Percentiles rank a stretch among this genome's conserved stretches.
phyloP scores from a whole-genome alignment of 1,139 yeast species.

The Casaregolazyma lundiana region DNA sequence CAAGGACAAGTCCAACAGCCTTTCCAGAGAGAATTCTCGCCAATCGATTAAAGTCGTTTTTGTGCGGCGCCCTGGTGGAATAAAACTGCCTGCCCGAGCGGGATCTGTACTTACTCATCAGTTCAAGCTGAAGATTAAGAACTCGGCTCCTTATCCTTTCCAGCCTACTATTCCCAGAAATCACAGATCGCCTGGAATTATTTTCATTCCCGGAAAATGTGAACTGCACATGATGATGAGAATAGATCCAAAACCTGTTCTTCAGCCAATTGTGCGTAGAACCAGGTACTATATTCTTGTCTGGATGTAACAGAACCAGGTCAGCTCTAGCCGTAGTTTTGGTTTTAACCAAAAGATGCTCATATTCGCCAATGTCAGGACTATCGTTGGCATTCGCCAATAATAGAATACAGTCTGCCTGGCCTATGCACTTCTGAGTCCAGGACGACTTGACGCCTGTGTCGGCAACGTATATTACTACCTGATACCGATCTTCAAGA shows the following conservation, averaged over 20 bases:
- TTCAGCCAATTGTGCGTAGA: constrained; percentile 82
- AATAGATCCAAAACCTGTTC: constrained; percentile 81
- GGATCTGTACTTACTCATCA: constrained; percentile 31
- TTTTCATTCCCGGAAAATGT: constrained; percentile 15
- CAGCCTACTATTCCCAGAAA: constrained; percentile 18
- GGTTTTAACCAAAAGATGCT: constrained; percentile 64
- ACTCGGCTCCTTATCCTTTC: constrained; percentile 29
- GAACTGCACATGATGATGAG: constrained; percentile 81
- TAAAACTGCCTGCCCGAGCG: constrained; percentile 31
- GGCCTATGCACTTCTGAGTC: constrained; percentile 90
- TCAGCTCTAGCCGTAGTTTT: constrained; percentile 89
- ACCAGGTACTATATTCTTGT: constrained; percentile 77
- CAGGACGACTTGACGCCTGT: constrained; percentile 78
- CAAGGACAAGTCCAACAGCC: constrained; percentile 89
- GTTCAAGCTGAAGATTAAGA: constrained; percentile 33
- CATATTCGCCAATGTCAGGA: constrained; percentile 80
- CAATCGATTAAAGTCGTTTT: constrained; percentile 81
- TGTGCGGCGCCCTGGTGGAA: constrained; percentile 53
- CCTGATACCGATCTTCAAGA: constrained; percentile 82
- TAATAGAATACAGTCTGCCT: constrained; percentile 77
- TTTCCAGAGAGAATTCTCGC: constrained; percentile 89
- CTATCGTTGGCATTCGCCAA: constrained; percentile 50
- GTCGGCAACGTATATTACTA: constrained; percentile 84
- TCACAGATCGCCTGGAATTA: constrained; percentile 2
- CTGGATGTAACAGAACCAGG: constrained; percentile 77